Conservation (phyloP, 2,329 filamentous ascomycete genomes). For the Aspergillus quadrilineatus region DNA sequence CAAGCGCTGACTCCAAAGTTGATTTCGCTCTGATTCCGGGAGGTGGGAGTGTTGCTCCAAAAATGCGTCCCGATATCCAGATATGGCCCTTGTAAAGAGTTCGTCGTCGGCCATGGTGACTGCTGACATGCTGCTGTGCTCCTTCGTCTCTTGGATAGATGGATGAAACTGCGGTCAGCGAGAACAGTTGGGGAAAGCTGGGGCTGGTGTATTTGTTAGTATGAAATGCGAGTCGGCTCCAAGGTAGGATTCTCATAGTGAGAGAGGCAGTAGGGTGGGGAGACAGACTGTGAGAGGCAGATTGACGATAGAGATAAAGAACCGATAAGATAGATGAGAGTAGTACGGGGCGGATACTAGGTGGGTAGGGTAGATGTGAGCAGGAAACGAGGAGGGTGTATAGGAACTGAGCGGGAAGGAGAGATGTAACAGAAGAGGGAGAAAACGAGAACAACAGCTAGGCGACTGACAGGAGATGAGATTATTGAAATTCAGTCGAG, state of each 20-base stretch:
- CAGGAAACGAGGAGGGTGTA: neutral
- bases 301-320: constrained; percentile 13
- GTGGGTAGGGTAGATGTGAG: neutral
- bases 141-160: constrained; percentile 12
- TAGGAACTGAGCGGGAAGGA: constrained; percentile 7
- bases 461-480: constrained; percentile 8
- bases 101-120: constrained; percentile 39
- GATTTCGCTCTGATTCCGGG: constrained; percentile 41
- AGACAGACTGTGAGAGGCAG: constrained; percentile 12
- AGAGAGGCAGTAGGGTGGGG: neutral
- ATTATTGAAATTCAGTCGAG: constrained; percentile 1
- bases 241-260: neutral
- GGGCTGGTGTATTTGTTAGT: constrained; percentile 13
- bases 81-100: constrained; percentile 42
- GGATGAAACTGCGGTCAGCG: constrained; percentile 34
- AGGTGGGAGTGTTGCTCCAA: constrained; percentile 43
- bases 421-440: constrained; percentile 6
- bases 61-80: constrained; percentile 43
- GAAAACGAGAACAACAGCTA: neutral
- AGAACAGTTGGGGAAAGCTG: constrained; percentile 14
- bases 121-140: constrained; percentile 34
- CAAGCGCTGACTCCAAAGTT: constrained; percentile 42
- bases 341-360: neutral
- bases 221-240: neutral
- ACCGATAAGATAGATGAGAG: constrained; percentile 2